Evolutionary conservation across 2,329 filamentous ascomycete genomes (phyloP).

Genomic region (Sphaerulina musiva): DNA sequence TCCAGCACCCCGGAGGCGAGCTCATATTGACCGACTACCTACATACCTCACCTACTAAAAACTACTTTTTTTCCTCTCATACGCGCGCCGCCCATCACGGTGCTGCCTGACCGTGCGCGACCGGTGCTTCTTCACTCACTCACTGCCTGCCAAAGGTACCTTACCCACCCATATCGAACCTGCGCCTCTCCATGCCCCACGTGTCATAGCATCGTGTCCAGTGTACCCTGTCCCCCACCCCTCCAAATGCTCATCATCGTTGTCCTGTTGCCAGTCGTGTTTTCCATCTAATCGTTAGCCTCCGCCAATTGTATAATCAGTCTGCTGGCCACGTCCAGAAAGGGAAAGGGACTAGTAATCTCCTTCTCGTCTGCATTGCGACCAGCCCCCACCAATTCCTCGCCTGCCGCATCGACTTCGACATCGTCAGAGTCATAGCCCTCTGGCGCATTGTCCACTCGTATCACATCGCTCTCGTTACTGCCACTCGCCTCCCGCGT

Average conservation of each 20-base stretch:
- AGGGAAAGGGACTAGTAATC: constrained; percentile 89
- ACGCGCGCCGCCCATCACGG: too few species aligned
- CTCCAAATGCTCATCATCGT: constrained; percentile 1
- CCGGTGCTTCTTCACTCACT: too few species aligned
- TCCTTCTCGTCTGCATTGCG: constrained; percentile 74
- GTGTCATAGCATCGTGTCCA: constrained; percentile 4
- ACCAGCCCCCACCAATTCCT: constrained; percentile 43
- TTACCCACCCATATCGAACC: not conserved
- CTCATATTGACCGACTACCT: too few species aligned
- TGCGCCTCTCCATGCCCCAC: not conserved
- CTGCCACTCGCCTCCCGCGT: constrained; percentile 32
- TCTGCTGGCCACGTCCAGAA: constrained; percentile 85
- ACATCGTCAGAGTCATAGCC: constrained; percentile 21
- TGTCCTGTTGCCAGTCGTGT: constrained; percentile 6
- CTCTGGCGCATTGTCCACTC: constrained; percentile 18
- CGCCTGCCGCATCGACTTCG: constrained; percentile 33
- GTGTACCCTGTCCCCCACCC: not conserved
- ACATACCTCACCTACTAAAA: too few species aligned
- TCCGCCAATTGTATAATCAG: constrained; percentile 90
- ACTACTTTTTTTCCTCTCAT: too few species aligned
- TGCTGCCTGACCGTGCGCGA: too few species aligned
- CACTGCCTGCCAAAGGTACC: too few species aligned
- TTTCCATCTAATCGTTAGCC: constrained; percentile 49
- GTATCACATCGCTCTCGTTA: constrained; percentile 23
- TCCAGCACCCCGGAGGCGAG: too few species aligned